Evolutionary conservation across 2,329 filamentous ascomycete genomes (phyloP).

Genomic region (Aphanoascus verrucosus): DNA sequence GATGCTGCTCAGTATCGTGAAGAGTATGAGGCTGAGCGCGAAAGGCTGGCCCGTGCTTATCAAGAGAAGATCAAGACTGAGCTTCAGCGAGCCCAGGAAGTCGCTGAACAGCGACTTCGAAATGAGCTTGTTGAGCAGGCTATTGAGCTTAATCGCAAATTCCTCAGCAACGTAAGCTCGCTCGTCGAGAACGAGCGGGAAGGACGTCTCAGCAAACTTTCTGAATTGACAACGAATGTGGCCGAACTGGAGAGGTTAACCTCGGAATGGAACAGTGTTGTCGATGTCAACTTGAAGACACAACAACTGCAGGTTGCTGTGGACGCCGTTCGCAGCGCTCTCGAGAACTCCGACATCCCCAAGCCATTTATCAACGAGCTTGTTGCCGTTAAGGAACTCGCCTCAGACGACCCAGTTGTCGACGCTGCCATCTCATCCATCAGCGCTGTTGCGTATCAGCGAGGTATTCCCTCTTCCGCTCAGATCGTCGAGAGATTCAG

Average conservation of each 20-base stretch:
- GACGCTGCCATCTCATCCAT: conserved; percentile 93
- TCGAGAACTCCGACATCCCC: conserved; percentile 63
- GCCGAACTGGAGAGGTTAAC: conserved; percentile 79
- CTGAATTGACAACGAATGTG: conserved; percentile 66
- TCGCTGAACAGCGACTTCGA: conserved; percentile 70
- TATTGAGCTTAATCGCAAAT: conserved; percentile 74
- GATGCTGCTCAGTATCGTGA: conserved; percentile 76
- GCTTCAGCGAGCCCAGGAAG: conserved; percentile 64
- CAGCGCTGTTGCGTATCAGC: conserved; percentile 86
- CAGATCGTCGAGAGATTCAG: conserved; percentile 94
- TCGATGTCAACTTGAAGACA: conserved; percentile 82
- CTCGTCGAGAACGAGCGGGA: conserved; percentile 82
- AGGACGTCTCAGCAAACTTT: conserved; percentile 74
- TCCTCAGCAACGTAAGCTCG: conserved; percentile 63
- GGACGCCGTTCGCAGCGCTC: conserved; percentile 75
- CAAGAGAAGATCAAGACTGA: conserved; percentile 69
- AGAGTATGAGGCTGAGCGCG: conserved; percentile 81
- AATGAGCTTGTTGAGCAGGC: conserved; percentile 88
- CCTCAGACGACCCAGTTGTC: conserved; percentile 71
- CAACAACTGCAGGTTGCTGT: conserved; percentile 95
- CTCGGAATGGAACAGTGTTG: conserved; percentile 76
- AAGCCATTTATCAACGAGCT: conserved; percentile 85
- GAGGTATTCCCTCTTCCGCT: conserved; percentile 69
- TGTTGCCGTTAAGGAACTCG: conserved; percentile 87
- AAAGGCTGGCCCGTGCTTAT: conserved; percentile 65